Percentiles rank a stretch among this genome's conserved stretches.
phyloP scores from a whole-genome alignment of 2,329 filamentous ascomycete genomes.

The Rhexocercosporidium sp. region DNA sequence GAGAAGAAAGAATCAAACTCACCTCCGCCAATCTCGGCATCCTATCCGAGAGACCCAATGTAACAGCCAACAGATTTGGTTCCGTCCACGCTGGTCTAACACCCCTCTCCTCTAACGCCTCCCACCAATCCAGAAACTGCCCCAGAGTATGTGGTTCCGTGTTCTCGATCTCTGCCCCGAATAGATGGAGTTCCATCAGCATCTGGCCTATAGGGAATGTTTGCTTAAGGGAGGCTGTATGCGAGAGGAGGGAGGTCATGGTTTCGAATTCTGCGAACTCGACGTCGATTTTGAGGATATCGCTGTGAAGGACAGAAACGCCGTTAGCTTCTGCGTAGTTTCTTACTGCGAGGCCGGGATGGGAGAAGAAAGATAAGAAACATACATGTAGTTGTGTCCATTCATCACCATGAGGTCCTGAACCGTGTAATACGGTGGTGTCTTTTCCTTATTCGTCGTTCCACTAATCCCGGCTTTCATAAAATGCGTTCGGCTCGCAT shows the following conservation, averaged over 20 bases:
- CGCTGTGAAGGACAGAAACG: constrained; percentile 35
- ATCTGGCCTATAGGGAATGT: constrained; percentile 38
- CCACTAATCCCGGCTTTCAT: constrained; percentile 42
- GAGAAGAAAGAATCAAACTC: not conserved
- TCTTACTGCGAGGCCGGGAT: not conserved
- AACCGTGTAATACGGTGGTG: constrained; percentile 43
- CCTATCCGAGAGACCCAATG: constrained; percentile 29
- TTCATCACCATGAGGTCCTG: constrained; percentile 46
- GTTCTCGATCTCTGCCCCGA: not conserved
- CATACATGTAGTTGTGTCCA: constrained; percentile 43
- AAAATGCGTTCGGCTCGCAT: constrained; percentile 41
- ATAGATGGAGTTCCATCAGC: constrained; percentile 37
- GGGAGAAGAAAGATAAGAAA: not conserved
- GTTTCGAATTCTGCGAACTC: constrained; percentile 46
- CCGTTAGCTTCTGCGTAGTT: constrained; percentile 28
- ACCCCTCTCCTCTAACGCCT: constrained; percentile 38
- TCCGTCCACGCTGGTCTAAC: constrained; percentile 39
- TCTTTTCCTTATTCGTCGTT: constrained; percentile 34
- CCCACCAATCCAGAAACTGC: constrained; percentile 40
- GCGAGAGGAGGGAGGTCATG: constrained; percentile 37
- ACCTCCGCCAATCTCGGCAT: constrained; percentile 32
- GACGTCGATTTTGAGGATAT: constrained; percentile 49
- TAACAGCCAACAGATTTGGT: constrained; percentile 37
- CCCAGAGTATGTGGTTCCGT: constrained; percentile 26
- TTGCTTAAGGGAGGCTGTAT: constrained; percentile 34